Percentiles rank a stretch among this genome's conserved stretches.
phyloP scores from a whole-genome alignment of 1,139 yeast species.

The Taphrina wiesneri region DNA sequence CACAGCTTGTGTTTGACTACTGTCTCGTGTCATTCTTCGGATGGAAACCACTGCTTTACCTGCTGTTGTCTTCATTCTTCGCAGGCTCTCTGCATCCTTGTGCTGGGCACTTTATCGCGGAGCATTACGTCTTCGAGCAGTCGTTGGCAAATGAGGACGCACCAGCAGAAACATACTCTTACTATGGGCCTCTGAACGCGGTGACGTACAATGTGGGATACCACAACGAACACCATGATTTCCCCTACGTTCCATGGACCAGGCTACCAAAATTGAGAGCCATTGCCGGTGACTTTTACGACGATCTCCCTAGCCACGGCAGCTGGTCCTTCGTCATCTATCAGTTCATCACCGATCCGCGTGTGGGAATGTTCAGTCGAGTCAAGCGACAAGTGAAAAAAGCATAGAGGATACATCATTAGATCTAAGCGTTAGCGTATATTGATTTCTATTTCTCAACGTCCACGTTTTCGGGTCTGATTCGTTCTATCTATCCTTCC shows the following conservation, averaged over 20 bases:
- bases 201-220: conserved; percentile 92
- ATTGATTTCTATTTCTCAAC: not conserved
- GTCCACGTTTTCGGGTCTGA: too few species aligned
- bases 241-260: conserved; percentile 92
- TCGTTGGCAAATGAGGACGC: conserved; percentile 48
- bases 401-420: not conserved
- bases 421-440: not conserved
- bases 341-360: conserved; percentile 67
- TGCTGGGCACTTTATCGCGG: conserved; percentile 94
- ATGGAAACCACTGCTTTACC: conserved; percentile 62
- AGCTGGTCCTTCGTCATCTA: conserved; percentile 79
- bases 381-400: conserved; percentile 58
- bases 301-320: conserved; percentile 71
- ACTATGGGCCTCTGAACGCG: conserved; percentile 74
- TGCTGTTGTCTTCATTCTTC: conserved; percentile 73
- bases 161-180: conserved; percentile 82
- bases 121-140: conserved; percentile 77
- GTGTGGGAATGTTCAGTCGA: conserved; percentile 74
- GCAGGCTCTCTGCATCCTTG: conserved; percentile 93
- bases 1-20: conserved; percentile 61
- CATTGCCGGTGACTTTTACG: conserved; percentile 79
- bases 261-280: conserved; percentile 64
- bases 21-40: conserved; percentile 64
- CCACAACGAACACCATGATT: conserved; percentile 93
- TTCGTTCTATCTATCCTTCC: too few species aligned